Base-by-base conservation (phyloP, 1,284 basidiomycete genomes). In the Phellopilus nigrolimitatus region DNA sequence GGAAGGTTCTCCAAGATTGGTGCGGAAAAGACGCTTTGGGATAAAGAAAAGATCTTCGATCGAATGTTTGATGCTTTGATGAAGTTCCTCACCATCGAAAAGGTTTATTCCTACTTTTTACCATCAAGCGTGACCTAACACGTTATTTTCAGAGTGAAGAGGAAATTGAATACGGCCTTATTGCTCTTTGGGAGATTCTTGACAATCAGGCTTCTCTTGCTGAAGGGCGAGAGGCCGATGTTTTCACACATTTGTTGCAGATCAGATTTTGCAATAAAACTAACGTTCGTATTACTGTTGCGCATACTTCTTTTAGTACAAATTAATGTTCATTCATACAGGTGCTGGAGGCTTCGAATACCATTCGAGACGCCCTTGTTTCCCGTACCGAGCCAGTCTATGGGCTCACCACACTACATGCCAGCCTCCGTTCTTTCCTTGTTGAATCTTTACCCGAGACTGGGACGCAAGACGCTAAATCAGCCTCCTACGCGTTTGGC, bases 311-410 rank as follows among this genome's bases (percentile, higher is more conserved):
- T 3, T 25, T 34, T 38, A 42, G n/a, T 43, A 31, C 41, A 51
- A 34, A 58, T 55, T 33, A 43, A 22, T 22, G 58, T 55, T 52
- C 31, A 17, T 36, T 6, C 28, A 39, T 46, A 33, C 54, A 90
- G 87, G 80, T 90, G 40, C 71, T 89, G 53, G 86, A 89, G 64
- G 88, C 85, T 4, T 88, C 88, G 13, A 88, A 80, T 60, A 78
- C 81, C 5, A 82, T 91, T 57, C 82, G 88, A 42, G 88, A 91
- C 64, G 75, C 76, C 13, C 71, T 90, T 31, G 78, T 83, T 33
- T 68, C 72, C 12, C 80, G 78, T 55, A 77, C 87, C 59, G 90
- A 89, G 57, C 84, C 89, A 21, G 82, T 92, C 22, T 91, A 88
- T 62, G 88, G 89, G 3, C 68, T 92, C 57, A 88, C 87, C 12